A percentile compares a stretch with the other conserved stretches of the same genome.
These are phyloP conservation scores for Hypoxylon sp. DNA, from an alignment of 2,329 filamentous ascomycete species.

Conservation along the genomic window DNA sequence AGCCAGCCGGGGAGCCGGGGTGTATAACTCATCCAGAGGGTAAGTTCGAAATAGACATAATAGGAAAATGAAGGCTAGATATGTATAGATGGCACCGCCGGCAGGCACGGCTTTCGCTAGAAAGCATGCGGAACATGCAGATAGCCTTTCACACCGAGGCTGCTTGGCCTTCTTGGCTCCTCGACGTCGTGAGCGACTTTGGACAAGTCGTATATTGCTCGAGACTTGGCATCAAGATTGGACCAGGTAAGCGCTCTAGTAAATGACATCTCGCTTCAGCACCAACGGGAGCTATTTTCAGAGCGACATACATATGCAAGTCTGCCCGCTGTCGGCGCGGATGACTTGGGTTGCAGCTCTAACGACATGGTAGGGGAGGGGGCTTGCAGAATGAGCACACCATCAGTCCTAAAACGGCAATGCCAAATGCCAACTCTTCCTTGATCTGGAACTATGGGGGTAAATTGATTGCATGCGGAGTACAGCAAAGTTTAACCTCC, in stretches of 20 bases:
- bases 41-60: constrained; percentile 19
- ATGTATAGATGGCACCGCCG: constrained; percentile 25
- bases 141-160: constrained; percentile 35
- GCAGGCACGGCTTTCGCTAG: constrained; percentile 13
- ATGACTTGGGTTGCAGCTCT: constrained; percentile 38
- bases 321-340: constrained; percentile 42
- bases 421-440: constrained; percentile 31
- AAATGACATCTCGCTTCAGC: constrained; percentile 48
- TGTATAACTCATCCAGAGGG: constrained; percentile 18
- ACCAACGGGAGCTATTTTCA: constrained; percentile 48
- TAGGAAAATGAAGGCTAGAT: constrained; percentile 30
- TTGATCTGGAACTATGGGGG: constrained; percentile 42
- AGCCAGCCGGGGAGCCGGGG: constrained; percentile 36
- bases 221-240: constrained; percentile 46
- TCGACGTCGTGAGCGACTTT: constrained; percentile 34
- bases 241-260: constrained; percentile 45
- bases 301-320: constrained; percentile 44
- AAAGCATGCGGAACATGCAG: constrained; percentile 25
- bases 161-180: constrained; percentile 27
- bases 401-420: constrained; percentile 37
- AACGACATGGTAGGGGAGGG: constrained; percentile 32
- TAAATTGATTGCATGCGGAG: constrained; percentile 45
- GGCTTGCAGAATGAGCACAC: constrained; percentile 41
- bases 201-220: constrained; percentile 39
- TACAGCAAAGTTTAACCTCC: constrained; percentile 36